Conservation (phyloP, 495 filamentous ascomycete genomes). For the Friedmanniomyces endolithicus region DNA sequence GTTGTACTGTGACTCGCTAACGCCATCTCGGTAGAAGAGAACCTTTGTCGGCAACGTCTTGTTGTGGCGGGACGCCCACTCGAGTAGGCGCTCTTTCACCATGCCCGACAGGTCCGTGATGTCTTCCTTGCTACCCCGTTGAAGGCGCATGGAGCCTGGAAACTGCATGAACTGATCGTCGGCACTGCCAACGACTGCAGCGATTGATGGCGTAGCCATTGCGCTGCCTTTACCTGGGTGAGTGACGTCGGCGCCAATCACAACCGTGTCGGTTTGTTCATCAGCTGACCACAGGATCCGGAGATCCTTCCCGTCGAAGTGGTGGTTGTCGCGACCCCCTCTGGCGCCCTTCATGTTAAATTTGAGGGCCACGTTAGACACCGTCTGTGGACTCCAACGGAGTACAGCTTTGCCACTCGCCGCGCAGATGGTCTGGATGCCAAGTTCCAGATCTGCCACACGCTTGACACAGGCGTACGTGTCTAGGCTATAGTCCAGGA, state of each 20-base stretch:
- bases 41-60: constrained; percentile 3
- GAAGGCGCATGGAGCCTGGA: constrained; percentile 15
- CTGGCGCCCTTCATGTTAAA: not conserved
- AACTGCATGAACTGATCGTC: constrained; percentile 7
- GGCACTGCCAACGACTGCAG: constrained; percentile 12
- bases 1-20: constrained; percentile 16
- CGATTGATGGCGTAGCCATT: constrained; percentile 10
- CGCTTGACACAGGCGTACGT: constrained; percentile 8
- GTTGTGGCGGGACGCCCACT: not conserved
- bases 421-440: constrained; percentile 1
- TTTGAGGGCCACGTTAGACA: constrained; percentile 13
- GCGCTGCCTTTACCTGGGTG: constrained; percentile 2
- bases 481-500: constrained; percentile 1
- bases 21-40: constrained; percentile 19
- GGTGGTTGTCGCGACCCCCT: not conserved
- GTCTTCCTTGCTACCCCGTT: constrained; percentile 5
- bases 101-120: constrained; percentile 11
- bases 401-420: not conserved
- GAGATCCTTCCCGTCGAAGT: not conserved
- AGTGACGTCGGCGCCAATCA: constrained; percentile 19
- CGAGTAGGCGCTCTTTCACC: constrained; percentile 12
- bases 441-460: constrained; percentile 9
- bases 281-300: not conserved
- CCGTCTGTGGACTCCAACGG: not conserved
- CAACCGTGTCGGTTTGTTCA: constrained; percentile 1